Evolutionary conservation across 768 basidiomycete genomes (phyloP).

Genomic region (Macrolepiota albuminosa): DNA sequence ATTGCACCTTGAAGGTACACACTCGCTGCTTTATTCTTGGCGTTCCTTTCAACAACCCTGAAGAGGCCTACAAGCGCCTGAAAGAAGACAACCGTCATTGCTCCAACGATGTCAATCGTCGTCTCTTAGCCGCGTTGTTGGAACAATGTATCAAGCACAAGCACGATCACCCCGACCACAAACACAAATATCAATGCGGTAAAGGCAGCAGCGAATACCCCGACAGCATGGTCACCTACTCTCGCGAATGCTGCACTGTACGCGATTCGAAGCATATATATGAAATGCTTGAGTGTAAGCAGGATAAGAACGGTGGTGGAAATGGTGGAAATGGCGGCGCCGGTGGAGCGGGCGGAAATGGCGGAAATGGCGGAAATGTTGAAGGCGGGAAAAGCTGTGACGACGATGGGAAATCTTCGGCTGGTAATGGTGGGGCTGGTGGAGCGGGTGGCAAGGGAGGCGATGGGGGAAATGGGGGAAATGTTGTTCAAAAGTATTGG

Average conservation of each 20-base stretch:
- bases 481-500: constrained; percentile 1
- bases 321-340: constrained; percentile 9
- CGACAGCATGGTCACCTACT: constrained; percentile 14
- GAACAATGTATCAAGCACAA: constrained; percentile 12
- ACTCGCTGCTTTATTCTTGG: constrained; percentile 15
- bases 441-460: constrained; percentile 5
- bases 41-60: constrained; percentile 14
- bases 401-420: not conserved
- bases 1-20: constrained; percentile 5
- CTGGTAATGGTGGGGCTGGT: not conserved
- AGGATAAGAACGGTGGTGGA: constrained; percentile 9
- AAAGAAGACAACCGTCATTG: constrained; percentile 11
- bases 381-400: constrained; percentile 3
- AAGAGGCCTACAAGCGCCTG: constrained; percentile 10
- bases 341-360: constrained; percentile 6
- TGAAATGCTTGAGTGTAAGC: constrained; percentile 15
- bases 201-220: constrained; percentile 8
- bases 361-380: constrained; percentile 8
- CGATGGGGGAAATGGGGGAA: constrained; percentile 2
- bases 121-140: constrained; percentile 9
- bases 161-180: constrained; percentile 9
- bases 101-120: constrained; percentile 13
- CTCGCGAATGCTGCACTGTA: constrained; percentile 12
- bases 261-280: constrained; percentile 10
- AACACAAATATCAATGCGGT: constrained; percentile 7